Conservation (phyloP, 371 early-diverging fungal genomes). For the Syncephalastrum monosporum region DNA sequence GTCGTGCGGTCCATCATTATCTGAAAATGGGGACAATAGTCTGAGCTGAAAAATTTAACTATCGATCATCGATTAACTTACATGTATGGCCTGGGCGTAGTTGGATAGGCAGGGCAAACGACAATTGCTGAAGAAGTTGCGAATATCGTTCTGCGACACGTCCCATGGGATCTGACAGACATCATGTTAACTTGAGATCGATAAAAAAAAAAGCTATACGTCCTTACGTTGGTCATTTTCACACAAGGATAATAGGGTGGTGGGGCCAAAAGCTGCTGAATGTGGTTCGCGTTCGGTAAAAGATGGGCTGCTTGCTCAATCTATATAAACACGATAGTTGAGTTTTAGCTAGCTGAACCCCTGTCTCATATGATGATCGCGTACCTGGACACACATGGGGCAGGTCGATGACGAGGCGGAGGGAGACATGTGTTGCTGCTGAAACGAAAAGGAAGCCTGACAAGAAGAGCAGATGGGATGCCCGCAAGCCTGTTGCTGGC, state of each 20-base stretch:
- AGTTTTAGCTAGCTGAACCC: too few species aligned
- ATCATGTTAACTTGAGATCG: neutral
- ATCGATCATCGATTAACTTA: conserved; percentile 18
- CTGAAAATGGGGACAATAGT: conserved; percentile 12
- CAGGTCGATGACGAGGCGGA: conserved; percentile 11
- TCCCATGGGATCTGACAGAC: conserved; percentile 58
- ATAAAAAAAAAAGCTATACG: neutral
- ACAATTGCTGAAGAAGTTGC: conserved; percentile 43
- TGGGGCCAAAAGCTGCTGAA: conserved; percentile 7
- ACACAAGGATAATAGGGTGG: conserved; percentile 33
- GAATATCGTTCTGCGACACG: conserved; percentile 52
- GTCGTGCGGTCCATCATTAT: conserved; percentile 62
- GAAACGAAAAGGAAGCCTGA: conserved; percentile 2
- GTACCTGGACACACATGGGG: conserved; percentile 24
- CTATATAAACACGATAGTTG: neutral
- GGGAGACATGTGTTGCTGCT: neutral
- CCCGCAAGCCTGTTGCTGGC: conserved; percentile 11
- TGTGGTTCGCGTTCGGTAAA: conserved; percentile 17
- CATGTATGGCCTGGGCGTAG: conserved; percentile 53
- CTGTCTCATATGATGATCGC: neutral
- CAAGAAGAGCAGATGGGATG: conserved; percentile 24
- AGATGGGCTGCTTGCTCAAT: conserved; percentile 3
- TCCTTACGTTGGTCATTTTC: conserved; percentile 42
- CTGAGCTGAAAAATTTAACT: neutral
- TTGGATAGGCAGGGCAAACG: conserved; percentile 35